These are phyloP conservation scores for Laetiporus sulphureus DNA, from an alignment of 1,284 basidiomycete species.

Conservation along the genomic window DNA sequence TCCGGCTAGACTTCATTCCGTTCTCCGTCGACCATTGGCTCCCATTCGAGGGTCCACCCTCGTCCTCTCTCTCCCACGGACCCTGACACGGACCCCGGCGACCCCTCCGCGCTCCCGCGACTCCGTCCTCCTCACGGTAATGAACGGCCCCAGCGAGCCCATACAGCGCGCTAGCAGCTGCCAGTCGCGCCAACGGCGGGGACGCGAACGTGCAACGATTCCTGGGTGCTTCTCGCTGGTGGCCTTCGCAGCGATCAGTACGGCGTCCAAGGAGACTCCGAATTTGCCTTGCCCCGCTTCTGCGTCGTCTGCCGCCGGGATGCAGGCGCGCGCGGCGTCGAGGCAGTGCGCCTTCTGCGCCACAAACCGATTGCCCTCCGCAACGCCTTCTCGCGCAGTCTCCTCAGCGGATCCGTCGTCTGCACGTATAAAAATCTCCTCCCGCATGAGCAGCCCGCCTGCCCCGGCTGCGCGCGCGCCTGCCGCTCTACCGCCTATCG, in stretches of 20 bases:
- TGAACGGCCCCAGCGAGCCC: too few relatives aligned
- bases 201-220: too few relatives aligned
- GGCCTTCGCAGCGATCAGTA: too few relatives aligned
- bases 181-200: too few relatives aligned
- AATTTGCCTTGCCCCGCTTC: neutral
- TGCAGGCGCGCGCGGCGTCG: neutral
- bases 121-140: too few relatives aligned
- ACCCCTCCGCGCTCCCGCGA: neutral
- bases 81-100: constrained; percentile 4
- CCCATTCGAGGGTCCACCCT: constrained; percentile 20
- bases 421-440: too few relatives aligned
- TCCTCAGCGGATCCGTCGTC: neutral
- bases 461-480: too few relatives aligned
- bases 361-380: constrained; percentile 6
- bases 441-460: too few relatives aligned
- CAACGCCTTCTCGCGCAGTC: too few relatives aligned
- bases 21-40: constrained; percentile 12
- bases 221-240: too few relatives aligned
- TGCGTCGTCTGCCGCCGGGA: constrained; percentile 2
- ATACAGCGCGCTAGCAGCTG: too few relatives aligned
- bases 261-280: neutral
- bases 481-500: too few relatives aligned
- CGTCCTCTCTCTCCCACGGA: constrained; percentile 13
- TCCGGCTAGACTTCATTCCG: neutral
- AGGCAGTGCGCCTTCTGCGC: constrained; percentile 9